These are phyloP conservation scores for apple (Malus domestica) DNA, from an alignment of 306 rosid species.

Conservation along the genomic window ASM211411v1 NC_041792.1:19298907-19299406, in stretches of 20 bases:
- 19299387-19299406: neutral
- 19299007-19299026: conserved; percentile 99
- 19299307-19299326: conserved; percentile 65
- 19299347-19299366: conserved; percentile 9
- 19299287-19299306: conserved; percentile 84
- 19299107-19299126: conserved; percentile 23
- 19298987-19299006: conserved; percentile 66
- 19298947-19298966: neutral
- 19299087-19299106: conserved; percentile 85
- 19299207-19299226: conserved; percentile 52
- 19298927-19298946: neutral
- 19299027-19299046: conserved; percentile 94
- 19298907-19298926: neutral
- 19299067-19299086: conserved; percentile 82
- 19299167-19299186: neutral
- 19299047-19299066: conserved; percentile 86
- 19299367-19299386: neutral
- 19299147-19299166: neutral
- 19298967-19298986: neutral
- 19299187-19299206: conserved; percentile 61
- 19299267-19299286: conserved; percentile 90
- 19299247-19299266: conserved; percentile 91
- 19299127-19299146: neutral
- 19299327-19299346: conserved; percentile 65
- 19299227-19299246: conserved; percentile 66